Evolutionary conservation across 495 filamentous ascomycete species (phyloP).

Genomic region (Xylaria longipes): DNA sequence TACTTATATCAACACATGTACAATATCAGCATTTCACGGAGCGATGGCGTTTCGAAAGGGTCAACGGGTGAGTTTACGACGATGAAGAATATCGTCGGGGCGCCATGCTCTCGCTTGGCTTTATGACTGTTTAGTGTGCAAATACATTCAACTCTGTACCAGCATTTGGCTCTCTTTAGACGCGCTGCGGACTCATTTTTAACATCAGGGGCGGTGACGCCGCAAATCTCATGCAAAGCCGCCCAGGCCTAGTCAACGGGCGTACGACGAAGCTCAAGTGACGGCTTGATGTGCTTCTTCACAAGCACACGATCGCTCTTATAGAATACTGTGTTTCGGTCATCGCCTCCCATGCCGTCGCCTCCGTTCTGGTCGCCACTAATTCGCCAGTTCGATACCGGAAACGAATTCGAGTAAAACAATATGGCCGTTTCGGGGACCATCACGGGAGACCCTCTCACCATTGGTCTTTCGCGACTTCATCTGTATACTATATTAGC

Average conservation of each 20-base stretch:
- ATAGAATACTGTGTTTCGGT: background rate
- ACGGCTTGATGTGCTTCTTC: background rate
- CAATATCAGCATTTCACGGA: slow-evolving; percentile 38
- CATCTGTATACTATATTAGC: slow-evolving; percentile 10
- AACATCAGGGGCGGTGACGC: too few species aligned
- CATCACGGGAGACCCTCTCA: background rate
- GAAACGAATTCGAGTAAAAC: background rate
- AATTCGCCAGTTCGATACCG: background rate
- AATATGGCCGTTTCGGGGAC: background rate
- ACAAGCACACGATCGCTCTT: background rate
- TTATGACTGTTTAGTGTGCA: slow-evolving; percentile 11
- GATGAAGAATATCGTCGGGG: slow-evolving; percentile 25
- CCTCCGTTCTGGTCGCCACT: background rate
- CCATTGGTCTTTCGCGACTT: background rate
- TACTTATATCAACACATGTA: slow-evolving; percentile 29
- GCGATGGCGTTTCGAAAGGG: slow-evolving; percentile 39
- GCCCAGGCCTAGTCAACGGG: background rate
- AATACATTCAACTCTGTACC: slow-evolving; percentile 25
- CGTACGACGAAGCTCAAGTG: background rate
- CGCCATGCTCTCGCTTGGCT: slow-evolving; percentile 6
- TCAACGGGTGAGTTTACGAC: slow-evolving; percentile 26
- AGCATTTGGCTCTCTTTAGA: background rate
- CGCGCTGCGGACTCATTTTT: background rate
- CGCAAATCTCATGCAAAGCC: background rate
- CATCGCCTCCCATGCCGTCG: background rate